Percentiles rank a stretch among this genome's conserved stretches.
Evolutionary conservation across 2,329 filamentous ascomycete genomes (phyloP).

Genomic region (Metarhizium brunneum): DNA sequence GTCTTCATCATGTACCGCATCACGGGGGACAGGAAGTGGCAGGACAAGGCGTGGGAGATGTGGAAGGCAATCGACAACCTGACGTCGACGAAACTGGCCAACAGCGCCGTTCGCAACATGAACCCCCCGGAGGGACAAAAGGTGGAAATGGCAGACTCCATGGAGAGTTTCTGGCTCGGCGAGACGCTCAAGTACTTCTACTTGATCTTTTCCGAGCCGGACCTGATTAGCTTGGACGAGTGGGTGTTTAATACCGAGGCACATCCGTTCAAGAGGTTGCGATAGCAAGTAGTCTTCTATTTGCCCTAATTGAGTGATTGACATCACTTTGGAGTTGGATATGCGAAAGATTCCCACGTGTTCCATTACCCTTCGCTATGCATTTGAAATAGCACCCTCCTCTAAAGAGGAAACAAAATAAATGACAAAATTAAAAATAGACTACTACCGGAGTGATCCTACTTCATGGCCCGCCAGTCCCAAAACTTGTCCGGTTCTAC

Average conservation of each 20-base stretch:
- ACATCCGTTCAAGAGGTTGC: slow-evolving; percentile 30
- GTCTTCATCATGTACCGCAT: slow-evolving; percentile 45
- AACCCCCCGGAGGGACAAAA: slow-evolving; percentile 14
- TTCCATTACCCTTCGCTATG: too few relatives aligned
- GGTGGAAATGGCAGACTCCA: slow-evolving; percentile 43
- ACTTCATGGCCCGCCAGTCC: not conserved
- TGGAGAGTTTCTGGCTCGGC: slow-evolving; percentile 62
- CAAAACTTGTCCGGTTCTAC: not conserved
- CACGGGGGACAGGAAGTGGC: slow-evolving; percentile 34
- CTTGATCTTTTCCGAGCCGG: slow-evolving; percentile 57
- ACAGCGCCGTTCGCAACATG: slow-evolving; percentile 38
- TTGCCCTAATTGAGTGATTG: too few relatives aligned
- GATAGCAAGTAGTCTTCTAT: not conserved
- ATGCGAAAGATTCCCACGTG: too few relatives aligned
- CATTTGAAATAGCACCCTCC: too few relatives aligned
- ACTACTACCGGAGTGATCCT: too few relatives aligned
- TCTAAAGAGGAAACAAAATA: too few relatives aligned
- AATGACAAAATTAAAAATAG: too few relatives aligned
- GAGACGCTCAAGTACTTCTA: slow-evolving; percentile 74
- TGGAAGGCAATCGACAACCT: slow-evolving; percentile 36
- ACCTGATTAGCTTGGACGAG: slow-evolving; percentile 55
- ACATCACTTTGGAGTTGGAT: too few relatives aligned
- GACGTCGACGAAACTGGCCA: slow-evolving; percentile 37
- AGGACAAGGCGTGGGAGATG: slow-evolving; percentile 45
- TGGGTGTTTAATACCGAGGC: slow-evolving; percentile 54